phyloP scores from a whole-genome alignment of 805 yeast species.

The Torulaspora indica region DNA sequence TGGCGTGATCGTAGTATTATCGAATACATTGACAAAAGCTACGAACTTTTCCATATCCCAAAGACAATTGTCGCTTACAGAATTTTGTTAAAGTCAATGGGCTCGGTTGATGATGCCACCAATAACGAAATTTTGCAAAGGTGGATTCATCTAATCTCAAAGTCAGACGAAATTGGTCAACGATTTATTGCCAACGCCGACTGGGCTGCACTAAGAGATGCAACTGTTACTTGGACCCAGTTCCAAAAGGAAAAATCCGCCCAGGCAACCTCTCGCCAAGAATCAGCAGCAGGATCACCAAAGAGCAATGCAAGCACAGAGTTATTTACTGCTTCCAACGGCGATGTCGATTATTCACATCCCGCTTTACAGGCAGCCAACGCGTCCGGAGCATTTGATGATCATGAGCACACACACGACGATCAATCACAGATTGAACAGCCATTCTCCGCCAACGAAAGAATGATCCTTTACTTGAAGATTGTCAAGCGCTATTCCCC shows the following conservation, averaged over 20 bases:
- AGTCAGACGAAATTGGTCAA: constrained; percentile 51
- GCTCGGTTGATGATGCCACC: constrained; percentile 51
- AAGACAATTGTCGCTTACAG: constrained; percentile 69
- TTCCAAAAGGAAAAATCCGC: constrained; percentile 11
- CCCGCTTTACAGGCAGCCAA: constrained; percentile 39
- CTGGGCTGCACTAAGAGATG: constrained; percentile 79
- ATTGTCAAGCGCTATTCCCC: constrained; percentile 49
- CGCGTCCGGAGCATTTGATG: constrained; percentile 39
- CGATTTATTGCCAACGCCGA: constrained; percentile 73
- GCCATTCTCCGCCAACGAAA: constrained; percentile 34
- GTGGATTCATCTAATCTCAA: constrained; percentile 51
- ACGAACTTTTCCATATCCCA: constrained; percentile 50
- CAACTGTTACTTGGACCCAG: constrained; percentile 47
- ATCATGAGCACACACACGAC: constrained; percentile 15
- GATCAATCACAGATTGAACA: constrained; percentile 14
- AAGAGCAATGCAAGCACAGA: constrained; percentile 14
- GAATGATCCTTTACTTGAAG: constrained; percentile 52
- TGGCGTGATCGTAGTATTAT: constrained; percentile 68
- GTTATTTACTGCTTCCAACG: constrained; percentile 19
- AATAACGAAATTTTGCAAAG: constrained; percentile 49
- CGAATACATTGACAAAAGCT: constrained; percentile 58
- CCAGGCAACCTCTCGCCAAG: neutral
- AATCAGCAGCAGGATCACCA: constrained; percentile 11
- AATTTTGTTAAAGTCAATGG: constrained; percentile 66
- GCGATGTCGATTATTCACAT: constrained; percentile 30